These are phyloP conservation scores for Aureobasidium sp. DNA, from an alignment of 2,329 filamentous ascomycete species.

Conservation along the genomic window DNA sequence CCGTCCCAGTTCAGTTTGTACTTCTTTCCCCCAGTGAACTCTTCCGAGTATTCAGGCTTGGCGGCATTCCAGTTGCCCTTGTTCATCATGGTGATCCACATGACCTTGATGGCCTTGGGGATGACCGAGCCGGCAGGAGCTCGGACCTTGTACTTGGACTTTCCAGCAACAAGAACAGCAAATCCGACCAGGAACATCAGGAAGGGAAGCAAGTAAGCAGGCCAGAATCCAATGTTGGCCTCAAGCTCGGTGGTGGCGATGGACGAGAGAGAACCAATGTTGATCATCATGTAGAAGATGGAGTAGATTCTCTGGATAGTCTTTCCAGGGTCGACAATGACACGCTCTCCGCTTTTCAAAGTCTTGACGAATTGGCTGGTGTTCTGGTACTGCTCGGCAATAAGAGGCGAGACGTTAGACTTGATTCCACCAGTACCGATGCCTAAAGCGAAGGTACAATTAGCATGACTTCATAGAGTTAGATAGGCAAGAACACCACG, in stretches of 20 bases:
- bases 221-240: slow-evolving; percentile 57
- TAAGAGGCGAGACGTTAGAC: slow-evolving; percentile 56
- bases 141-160: slow-evolving; percentile 31
- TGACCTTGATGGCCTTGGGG: slow-evolving; percentile 54
- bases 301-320: slow-evolving; percentile 39
- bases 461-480: too few relatives aligned
- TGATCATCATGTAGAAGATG: slow-evolving; percentile 66
- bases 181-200: slow-evolving; percentile 56
- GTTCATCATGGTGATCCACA: slow-evolving; percentile 46
- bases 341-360: slow-evolving; percentile 34
- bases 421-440: slow-evolving; percentile 75
- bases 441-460: too few relatives aligned
- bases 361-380: slow-evolving; percentile 33
- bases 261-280: slow-evolving; percentile 57
- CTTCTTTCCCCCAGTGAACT: slow-evolving; percentile 34
- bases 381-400: slow-evolving; percentile 40
- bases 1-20: slow-evolving; percentile 53
- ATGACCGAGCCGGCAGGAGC: slow-evolving; percentile 56
- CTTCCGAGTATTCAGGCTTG: slow-evolving; percentile 57
- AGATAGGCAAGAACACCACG: too few relatives aligned
- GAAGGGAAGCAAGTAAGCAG: slow-evolving; percentile 54
- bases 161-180: slow-evolving; percentile 39
- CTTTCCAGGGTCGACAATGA: slow-evolving; percentile 39
- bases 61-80: slow-evolving; percentile 49
- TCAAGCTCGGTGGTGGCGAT: slow-evolving; percentile 63